Conservation (phyloP, 495 filamentous ascomycete species). For the Aspergillus ostianus region DNA sequence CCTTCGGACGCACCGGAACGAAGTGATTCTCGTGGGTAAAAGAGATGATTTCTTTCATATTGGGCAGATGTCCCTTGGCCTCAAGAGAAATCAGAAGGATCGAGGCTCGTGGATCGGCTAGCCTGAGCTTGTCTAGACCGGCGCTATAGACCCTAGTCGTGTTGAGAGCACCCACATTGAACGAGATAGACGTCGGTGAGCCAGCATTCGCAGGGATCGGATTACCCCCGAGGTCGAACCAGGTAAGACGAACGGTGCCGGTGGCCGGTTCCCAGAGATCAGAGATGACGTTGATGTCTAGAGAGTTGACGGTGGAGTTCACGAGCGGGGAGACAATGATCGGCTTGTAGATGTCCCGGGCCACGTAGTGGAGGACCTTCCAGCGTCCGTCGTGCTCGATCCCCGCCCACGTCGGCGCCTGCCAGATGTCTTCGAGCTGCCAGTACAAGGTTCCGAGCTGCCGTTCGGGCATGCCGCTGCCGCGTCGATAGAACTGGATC, state of each 20-base stretch:
- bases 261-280: constrained; percentile 39
- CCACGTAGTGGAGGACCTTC: constrained; percentile 63
- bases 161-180: constrained; percentile 61
- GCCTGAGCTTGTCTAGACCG: constrained; percentile 35
- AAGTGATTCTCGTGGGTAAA: constrained; percentile 60
- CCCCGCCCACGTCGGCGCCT: constrained; percentile 64
- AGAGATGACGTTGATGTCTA: constrained; percentile 58
- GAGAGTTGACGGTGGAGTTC: constrained; percentile 51
- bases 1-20: constrained; percentile 50
- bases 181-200: constrained; percentile 32
- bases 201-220: constrained; percentile 30
- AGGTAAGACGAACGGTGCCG: constrained; percentile 37
- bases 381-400: constrained; percentile 64
- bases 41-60: constrained; percentile 39
- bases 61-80: constrained; percentile 53
- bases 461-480: constrained; percentile 56
- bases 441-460: constrained; percentile 66
- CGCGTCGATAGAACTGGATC: constrained; percentile 65
- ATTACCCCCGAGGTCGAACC: constrained; percentile 41
- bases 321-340: constrained; percentile 63
- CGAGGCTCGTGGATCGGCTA: constrained; percentile 41
- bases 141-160: constrained; percentile 52
- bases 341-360: constrained; percentile 59
- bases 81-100: constrained; percentile 56
- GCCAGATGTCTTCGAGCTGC: constrained; percentile 72